Evolutionary conservation across 495 filamentous ascomycete genomes (phyloP), one percentile per base, ranked within the genome.

Genomic region (Aspergillus leporis): DNA sequence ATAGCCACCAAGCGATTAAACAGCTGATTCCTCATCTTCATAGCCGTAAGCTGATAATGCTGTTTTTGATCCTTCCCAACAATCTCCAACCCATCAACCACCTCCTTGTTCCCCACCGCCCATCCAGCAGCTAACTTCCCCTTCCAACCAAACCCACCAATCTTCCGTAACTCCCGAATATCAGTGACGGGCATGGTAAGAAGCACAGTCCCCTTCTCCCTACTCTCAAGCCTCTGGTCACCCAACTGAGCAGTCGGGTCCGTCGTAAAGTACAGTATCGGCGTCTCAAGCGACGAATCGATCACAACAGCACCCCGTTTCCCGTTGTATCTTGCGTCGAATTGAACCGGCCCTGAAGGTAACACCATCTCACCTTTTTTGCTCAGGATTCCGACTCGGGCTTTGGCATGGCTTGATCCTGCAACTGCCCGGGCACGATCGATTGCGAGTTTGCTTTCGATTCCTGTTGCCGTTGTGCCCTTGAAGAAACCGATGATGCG

Each of bases 141-240:
- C 74, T 96, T 96, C 91, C 91, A 96, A 1, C 92, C 92, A 58
- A 93, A 78, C 0, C 92, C 91, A 10, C 91, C 92, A 2, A 91
- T 77, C 76, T 96, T 96, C 72, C 86, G 87, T 52, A 97, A 60
- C 64, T 94, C 90, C 51, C 55, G 65, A 38, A 90, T 84, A 28
- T 89, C 84, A 10, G 75, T 73, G 5, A 90, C 70, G 0, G 83
- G 78, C 5, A 87, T 73, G n/a, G 61, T 66, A 47, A 81, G 82
- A 16, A 74, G 40, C 5, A 77, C 74, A 7, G 68, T 70, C 0
- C 69, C 66, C 25, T 71, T 72, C 59, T 70, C 70, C 23, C 68
- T 78, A 31, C 82, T 80, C 5, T 74, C 72, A 21, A 87, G 73
- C 4, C 56, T 40, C 16, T 67, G 51, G 47, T 71, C 67, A 22